phyloP scores from a whole-genome alignment of 495 filamentous ascomycete genomes.

The Halenospora varia region DNA sequence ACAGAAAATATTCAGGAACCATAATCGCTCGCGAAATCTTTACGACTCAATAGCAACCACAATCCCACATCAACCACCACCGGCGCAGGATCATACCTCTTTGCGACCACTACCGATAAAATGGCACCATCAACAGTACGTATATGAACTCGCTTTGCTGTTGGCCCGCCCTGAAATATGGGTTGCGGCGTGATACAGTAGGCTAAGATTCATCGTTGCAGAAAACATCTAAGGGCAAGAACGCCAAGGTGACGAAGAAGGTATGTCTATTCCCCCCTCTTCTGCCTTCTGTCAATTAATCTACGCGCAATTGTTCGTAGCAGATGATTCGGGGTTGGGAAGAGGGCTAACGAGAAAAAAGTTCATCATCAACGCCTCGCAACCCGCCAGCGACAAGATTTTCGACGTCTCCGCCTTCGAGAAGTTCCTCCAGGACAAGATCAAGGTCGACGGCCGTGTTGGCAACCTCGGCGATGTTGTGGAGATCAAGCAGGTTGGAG shows the following conservation, averaged over 20 bases:
- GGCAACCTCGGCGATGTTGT: slow-evolving; percentile 96
- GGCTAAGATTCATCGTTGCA: slow-evolving; percentile 68
- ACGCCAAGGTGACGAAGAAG: slow-evolving; percentile 61
- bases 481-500: slow-evolving; percentile 81
- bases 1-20: neutral
- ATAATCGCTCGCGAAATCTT: neutral
- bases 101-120: slow-evolving; percentile 25
- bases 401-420: slow-evolving; percentile 98
- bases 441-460: slow-evolving; percentile 98
- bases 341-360: slow-evolving; percentile 30
- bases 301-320: slow-evolving; percentile 1
- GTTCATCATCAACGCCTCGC: slow-evolving; percentile 98
- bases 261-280: slow-evolving; percentile 32
- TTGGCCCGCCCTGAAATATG: slow-evolving; percentile 24
- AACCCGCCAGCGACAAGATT: slow-evolving; percentile 98
- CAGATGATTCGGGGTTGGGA: no score
- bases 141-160: slow-evolving; percentile 28
- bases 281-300: neutral
- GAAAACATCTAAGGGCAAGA: slow-evolving; percentile 60
- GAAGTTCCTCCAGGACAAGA: slow-evolving; percentile 99
- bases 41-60: slow-evolving; percentile 1
- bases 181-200: slow-evolving; percentile 76
- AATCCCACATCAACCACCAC: slow-evolving; percentile 12
- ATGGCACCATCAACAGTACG: slow-evolving; percentile 29
- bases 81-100: slow-evolving; percentile 27